Percentiles rank a stretch among this genome's conserved stretches.
phyloP scores from a whole-genome alignment of 169 alveolate genomes.

The Theileria sp. region DNA sequence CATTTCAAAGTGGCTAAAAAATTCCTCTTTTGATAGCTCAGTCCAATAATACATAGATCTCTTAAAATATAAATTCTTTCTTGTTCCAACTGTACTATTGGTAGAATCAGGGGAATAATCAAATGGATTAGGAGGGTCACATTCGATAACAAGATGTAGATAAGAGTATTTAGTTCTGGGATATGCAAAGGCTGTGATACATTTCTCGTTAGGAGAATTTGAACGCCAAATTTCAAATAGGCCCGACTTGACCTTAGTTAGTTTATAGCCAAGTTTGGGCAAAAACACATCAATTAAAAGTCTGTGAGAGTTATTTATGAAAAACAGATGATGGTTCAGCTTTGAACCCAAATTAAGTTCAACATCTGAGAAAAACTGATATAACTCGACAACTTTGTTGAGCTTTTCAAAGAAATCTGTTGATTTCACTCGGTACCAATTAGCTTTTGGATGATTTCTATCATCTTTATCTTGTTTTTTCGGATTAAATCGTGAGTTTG shows the following conservation, averaged over 20 bases:
- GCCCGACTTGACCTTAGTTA: background rate
- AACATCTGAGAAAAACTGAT: background rate
- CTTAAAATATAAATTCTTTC: background rate
- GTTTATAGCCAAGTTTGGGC: slow-evolving; percentile 2
- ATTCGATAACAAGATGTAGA: slow-evolving; percentile 14
- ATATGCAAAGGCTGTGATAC: slow-evolving; percentile 4
- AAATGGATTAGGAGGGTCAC: background rate
- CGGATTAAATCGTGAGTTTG: background rate
- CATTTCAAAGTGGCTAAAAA: background rate
- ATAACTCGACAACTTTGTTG: background rate
- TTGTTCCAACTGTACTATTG: background rate
- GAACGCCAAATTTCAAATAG: background rate
- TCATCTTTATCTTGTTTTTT: background rate
- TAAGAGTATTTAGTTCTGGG: background rate
- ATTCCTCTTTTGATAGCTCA: background rate
- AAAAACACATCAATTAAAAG: slow-evolving; percentile 1
- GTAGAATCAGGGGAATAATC: background rate
- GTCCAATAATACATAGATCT: background rate
- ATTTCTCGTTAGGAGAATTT: background rate
- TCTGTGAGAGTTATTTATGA: slow-evolving; percentile 3
- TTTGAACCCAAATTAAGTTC: background rate
- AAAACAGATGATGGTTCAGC: background rate
- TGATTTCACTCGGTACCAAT: background rate
- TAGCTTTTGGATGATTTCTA: background rate
- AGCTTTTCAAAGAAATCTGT: background rate